phyloP scores from a whole-genome alignment of 257 asterid species.

The Nicotiana benthamiana region DNA sequence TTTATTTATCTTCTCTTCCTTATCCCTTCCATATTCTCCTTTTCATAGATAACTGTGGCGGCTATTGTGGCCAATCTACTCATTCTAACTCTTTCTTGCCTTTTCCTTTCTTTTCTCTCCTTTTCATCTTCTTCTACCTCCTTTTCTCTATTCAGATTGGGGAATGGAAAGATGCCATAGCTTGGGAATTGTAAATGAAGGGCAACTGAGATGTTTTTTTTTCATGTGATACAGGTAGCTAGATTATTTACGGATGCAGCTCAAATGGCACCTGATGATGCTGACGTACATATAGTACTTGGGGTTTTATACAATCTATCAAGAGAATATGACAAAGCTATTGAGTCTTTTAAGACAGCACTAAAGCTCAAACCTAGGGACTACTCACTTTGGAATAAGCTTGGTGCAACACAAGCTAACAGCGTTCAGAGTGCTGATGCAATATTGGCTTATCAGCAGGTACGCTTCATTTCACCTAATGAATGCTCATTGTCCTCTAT shows the following conservation, averaged over 20 bases:
- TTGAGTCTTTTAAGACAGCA: slow-evolving; percentile 88
- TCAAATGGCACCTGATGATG: slow-evolving; percentile 89
- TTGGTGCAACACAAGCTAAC: slow-evolving; percentile 99
- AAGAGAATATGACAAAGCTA: slow-evolving; percentile 86
- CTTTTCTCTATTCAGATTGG: background rate
- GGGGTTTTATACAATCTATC: slow-evolving; percentile 89
- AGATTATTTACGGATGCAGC: slow-evolving; percentile 79
- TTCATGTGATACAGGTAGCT: slow-evolving; percentile 54
- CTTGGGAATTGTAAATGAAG: background rate
- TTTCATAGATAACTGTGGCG: background rate
- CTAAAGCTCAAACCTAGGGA: slow-evolving; percentile 91
- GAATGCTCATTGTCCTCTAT: background rate
- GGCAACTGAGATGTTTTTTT: slow-evolving; percentile 5
- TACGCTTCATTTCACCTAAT: slow-evolving; percentile 10
- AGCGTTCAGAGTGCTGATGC: slow-evolving; percentile 98
- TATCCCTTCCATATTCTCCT: background rate
- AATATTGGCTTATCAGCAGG: slow-evolving; percentile 91
- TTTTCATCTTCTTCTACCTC: background rate
- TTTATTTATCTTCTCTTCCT: background rate
- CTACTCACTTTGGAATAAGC: slow-evolving; percentile 99
- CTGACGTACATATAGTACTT: slow-evolving; percentile 94
- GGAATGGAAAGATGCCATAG: background rate
- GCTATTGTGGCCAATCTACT: background rate
- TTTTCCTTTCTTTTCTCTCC: background rate
- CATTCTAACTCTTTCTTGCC: background rate